phyloP scores from a whole-genome alignment of 345 rosid genomes.

The Salix udensis region DNA sequence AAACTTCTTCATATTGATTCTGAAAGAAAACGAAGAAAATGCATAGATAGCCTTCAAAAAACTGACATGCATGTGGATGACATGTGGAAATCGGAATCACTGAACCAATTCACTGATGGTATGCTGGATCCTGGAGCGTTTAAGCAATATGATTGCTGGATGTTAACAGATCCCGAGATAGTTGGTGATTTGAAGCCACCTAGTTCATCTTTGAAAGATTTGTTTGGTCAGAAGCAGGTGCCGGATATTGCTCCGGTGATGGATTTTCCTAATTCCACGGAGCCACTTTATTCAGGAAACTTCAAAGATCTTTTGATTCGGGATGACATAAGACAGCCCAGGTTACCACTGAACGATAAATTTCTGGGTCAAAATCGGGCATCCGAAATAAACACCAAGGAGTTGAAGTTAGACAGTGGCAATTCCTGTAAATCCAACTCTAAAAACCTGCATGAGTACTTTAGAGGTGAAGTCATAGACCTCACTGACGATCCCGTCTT shows the following conservation, averaged over 20 bases:
- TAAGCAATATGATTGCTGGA: conserved; percentile 36
- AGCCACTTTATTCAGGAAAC: conserved; percentile 18
- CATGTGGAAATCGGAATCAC: conserved; percentile 34
- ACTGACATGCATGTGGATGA: conserved; percentile 36
- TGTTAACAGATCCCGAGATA: conserved; percentile 36
- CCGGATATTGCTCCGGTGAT: conserved; percentile 25
- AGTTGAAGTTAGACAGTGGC: conserved; percentile 24
- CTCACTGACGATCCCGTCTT: conserved; percentile 24
- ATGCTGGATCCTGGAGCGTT: conserved; percentile 29
- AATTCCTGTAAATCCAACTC: conserved; percentile 30
- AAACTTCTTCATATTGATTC: conserved; percentile 40
- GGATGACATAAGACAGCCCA: conserved; percentile 26
- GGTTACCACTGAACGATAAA: conserved; percentile 25
- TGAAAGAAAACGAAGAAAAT: conserved; percentile 37
- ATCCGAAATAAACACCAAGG: conserved; percentile 22
- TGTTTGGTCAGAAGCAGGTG: conserved; percentile 35
- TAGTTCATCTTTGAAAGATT: conserved; percentile 33
- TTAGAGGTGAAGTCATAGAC: conserved; percentile 57
- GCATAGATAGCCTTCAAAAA: conserved; percentile 26
- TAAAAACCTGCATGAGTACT: conserved; percentile 35
- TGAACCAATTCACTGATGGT: conserved; percentile 32
- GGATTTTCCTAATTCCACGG: conserved; percentile 24
- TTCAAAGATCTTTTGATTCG: conserved; percentile 16
- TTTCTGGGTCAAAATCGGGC: conserved; percentile 31
- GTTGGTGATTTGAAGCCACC: conserved; percentile 29